Conservation (phyloP, 257 asterid genomes). For the Penstemon newberryi region DNA sequence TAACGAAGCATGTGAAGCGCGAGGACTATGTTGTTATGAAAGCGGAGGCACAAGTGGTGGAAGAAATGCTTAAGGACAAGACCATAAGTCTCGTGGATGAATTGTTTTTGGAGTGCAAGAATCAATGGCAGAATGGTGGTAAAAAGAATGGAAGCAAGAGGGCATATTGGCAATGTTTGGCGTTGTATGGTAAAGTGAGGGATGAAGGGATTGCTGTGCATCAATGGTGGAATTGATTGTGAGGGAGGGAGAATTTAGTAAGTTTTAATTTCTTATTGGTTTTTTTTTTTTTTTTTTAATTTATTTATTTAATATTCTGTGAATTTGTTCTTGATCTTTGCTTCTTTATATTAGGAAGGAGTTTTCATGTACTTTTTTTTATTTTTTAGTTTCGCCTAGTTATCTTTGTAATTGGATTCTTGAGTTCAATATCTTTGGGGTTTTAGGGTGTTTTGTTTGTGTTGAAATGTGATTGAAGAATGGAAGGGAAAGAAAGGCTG, state of each 20-base stretch:
- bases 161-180: constrained; percentile 88
- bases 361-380: too few species aligned
- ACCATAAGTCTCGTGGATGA: constrained; percentile 65
- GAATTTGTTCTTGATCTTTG: too few species aligned
- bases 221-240: constrained; percentile 79
- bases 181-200: constrained; percentile 71
- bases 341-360: too few species aligned
- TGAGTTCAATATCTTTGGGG: too few species aligned
- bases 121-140: constrained; percentile 48
- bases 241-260: constrained; percentile 30
- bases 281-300: background rate
- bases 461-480: too few species aligned
- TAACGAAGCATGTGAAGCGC: constrained; percentile 47
- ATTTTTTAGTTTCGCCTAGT: too few species aligned
- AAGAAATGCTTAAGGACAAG: constrained; percentile 58
- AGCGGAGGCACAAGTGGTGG: constrained; percentile 79
- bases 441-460: too few species aligned
- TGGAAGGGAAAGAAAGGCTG: too few species aligned
- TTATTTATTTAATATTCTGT: background rate
- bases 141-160: constrained; percentile 43
- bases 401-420: too few species aligned
- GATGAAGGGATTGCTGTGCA: constrained; percentile 85
- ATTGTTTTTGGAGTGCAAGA: constrained; percentile 72
- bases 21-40: constrained; percentile 84
- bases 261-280: background rate